phyloP scores from a whole-genome alignment of 306 rosid species.

The Aeschynomene evenia region DNA sequence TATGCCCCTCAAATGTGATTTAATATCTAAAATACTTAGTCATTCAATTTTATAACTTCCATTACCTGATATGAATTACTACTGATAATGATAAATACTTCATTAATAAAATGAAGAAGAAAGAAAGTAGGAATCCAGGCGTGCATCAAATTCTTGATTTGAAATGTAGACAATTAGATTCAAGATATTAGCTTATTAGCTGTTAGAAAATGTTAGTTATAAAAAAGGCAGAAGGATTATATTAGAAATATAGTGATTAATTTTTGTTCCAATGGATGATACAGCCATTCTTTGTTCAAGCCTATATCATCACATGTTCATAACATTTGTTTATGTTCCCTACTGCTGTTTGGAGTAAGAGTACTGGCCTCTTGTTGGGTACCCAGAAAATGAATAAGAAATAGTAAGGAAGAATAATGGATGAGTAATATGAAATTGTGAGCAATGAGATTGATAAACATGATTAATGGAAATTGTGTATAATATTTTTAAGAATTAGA shows the following conservation, averaged over 20 bases:
- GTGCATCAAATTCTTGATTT: not conserved
- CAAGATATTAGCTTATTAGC: not conserved
- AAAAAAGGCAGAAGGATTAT: not conserved
- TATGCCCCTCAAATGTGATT: slow-evolving; percentile 17
- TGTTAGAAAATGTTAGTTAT: not conserved
- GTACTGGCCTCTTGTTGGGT: not conserved
- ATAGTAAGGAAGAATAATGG: too few relatives aligned
- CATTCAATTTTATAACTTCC: not conserved
- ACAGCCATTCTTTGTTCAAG: not conserved
- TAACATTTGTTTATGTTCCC: not conserved
- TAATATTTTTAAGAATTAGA: too few relatives aligned
- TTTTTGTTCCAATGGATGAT: slow-evolving; percentile 5
- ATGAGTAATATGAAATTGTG: too few relatives aligned
- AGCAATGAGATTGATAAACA: too few relatives aligned
- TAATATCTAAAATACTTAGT: not conserved
- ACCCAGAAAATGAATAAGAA: too few relatives aligned
- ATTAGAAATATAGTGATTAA: not conserved
- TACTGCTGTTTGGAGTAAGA: not conserved
- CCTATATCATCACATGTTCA: not conserved
- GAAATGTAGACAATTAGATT: not conserved
- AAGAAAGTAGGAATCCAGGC: not conserved
- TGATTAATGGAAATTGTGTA: too few relatives aligned
- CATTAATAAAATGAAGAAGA: not conserved
- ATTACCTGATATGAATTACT: not conserved
- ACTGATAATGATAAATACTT: not conserved